These are phyloP conservation scores for Trichosporon faecale DNA, from an alignment of 1,284 basidiomycete species.

Conservation along the genomic window DNA sequence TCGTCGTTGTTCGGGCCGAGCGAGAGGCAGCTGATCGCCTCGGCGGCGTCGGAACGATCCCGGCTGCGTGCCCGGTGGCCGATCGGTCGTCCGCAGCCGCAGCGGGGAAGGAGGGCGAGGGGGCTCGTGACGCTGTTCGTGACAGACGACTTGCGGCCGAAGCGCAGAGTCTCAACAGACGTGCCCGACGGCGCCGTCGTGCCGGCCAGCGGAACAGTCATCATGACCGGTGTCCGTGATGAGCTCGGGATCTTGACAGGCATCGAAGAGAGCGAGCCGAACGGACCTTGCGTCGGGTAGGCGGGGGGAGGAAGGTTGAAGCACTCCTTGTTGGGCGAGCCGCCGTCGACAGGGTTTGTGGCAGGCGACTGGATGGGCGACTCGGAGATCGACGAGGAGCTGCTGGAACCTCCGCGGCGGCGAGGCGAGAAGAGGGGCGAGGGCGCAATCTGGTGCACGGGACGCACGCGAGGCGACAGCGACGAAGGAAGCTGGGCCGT, in stretches of 20 bases:
- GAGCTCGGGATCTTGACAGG: slow-evolving; percentile 45
- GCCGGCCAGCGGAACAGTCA: not conserved
- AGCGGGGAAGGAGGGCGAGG: slow-evolving; percentile 43
- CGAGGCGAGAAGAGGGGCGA: slow-evolving; percentile 35
- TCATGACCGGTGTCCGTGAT: slow-evolving; percentile 24
- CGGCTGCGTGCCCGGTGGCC: slow-evolving; percentile 33
- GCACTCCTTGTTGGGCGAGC: slow-evolving; percentile 43
- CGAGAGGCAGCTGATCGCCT: slow-evolving; percentile 35
- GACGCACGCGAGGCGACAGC: slow-evolving; percentile 39
- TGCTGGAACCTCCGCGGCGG: slow-evolving; percentile 29
- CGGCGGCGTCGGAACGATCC: slow-evolving; percentile 11
- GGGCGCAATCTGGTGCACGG: slow-evolving; percentile 33
- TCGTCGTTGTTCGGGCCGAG: slow-evolving; percentile 34
- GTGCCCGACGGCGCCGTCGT: slow-evolving; percentile 28
- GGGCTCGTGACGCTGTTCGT: slow-evolving; percentile 47
- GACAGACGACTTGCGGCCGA: slow-evolving; percentile 44
- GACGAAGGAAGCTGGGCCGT: slow-evolving; percentile 41
- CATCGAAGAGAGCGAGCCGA: slow-evolving; percentile 32
- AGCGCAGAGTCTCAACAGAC: slow-evolving; percentile 47
- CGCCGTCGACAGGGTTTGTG: slow-evolving; percentile 38
- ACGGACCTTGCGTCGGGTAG: slow-evolving; percentile 29
- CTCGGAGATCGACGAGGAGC: slow-evolving; percentile 37
- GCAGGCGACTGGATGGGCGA: slow-evolving; percentile 47
- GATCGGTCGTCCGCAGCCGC: slow-evolving; percentile 44
- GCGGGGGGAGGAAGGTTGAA: slow-evolving; percentile 48